phyloP scores from a whole-genome alignment of 2,329 filamentous ascomycete genomes.

The Alternaria viburni region DNA sequence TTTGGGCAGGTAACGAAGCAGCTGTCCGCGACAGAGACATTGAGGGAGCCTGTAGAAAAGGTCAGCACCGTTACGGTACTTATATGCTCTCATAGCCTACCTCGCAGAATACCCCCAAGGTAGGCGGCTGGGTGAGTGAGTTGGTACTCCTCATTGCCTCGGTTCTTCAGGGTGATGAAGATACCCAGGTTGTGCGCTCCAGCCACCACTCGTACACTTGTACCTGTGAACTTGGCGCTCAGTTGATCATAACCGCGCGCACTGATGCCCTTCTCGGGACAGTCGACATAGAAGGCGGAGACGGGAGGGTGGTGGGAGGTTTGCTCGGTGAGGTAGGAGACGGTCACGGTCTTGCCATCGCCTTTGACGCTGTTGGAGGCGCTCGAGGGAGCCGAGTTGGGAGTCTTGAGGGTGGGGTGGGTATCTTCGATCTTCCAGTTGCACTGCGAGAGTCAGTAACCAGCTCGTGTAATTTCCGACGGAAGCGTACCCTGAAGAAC shows the following conservation, averaged over 20 bases:
- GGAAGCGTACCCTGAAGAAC: slow-evolving; percentile 80
- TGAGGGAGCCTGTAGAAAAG: slow-evolving; percentile 66
- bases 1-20: slow-evolving; percentile 90
- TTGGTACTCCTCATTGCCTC: slow-evolving; percentile 89
- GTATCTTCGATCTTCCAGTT: slow-evolving; percentile 93
- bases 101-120: slow-evolving; percentile 84
- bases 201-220: slow-evolving; percentile 87
- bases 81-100: slow-evolving; percentile 25
- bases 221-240: slow-evolving; percentile 96
- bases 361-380: slow-evolving; percentile 45
- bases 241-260: slow-evolving; percentile 95
- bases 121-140: slow-evolving; percentile 94
- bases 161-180: slow-evolving; percentile 83
- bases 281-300: slow-evolving; percentile 92
- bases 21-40: slow-evolving; percentile 86
- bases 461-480: not conserved
- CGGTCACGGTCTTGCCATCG: slow-evolving; percentile 66
- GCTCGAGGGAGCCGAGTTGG: slow-evolving; percentile 50
- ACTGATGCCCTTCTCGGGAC: slow-evolving; percentile 85
- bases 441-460: slow-evolving; percentile 63
- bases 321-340: slow-evolving; percentile 96
- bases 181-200: slow-evolving; percentile 96
- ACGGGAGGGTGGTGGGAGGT: slow-evolving; percentile 98
- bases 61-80: slow-evolving; percentile 11
- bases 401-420: slow-evolving; percentile 64